A percentile compares a stretch with the other conserved stretches of the same genome.
phyloP scores from a whole-genome alignment of 768 basidiomycete genomes.

The Leucocoprinus birnbaumii region DNA sequence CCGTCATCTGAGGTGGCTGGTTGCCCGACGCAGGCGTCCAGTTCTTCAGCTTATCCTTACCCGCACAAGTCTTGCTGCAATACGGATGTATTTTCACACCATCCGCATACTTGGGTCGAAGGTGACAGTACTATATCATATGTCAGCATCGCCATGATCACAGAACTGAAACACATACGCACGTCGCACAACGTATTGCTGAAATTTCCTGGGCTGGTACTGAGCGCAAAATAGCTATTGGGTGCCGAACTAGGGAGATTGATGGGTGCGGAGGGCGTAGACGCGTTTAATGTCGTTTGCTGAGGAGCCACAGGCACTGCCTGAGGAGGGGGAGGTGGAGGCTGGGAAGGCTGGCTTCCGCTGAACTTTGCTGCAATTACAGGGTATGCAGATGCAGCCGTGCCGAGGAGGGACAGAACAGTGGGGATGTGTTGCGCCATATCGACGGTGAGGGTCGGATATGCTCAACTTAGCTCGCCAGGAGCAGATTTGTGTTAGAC shows the following conservation, averaged over 20 bases:
- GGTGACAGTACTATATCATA: conserved; percentile 46
- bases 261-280: conserved; percentile 28
- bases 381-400: conserved; percentile 19
- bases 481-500: conserved; percentile 8
- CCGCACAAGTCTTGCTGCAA: conserved; percentile 60
- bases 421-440: conserved; percentile 45
- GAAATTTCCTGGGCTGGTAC: conserved; percentile 26
- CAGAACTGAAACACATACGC: conserved; percentile 18
- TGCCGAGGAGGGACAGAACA: conserved; percentile 38
- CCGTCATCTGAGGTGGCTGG: conserved; percentile 1
- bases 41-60: conserved; percentile 31
- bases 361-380: conserved; percentile 20
- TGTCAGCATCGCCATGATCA: background rate
- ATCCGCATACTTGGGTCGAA: conserved; percentile 54
- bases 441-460: conserved; percentile 1
- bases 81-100: conserved; percentile 54
- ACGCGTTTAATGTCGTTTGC: conserved; percentile 19
- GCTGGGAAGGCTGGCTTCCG: conserved; percentile 24
- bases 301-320: conserved; percentile 24
- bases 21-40: conserved; percentile 3
- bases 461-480: conserved; percentile 15
- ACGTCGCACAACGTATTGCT: conserved; percentile 50
- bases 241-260: conserved; percentile 25
- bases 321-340: conserved; percentile 14
- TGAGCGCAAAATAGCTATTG: conserved; percentile 18